phyloP scores from a whole-genome alignment of 1,284 basidiomycete species.

The Ustanciosporium gigantosporum region DNA sequence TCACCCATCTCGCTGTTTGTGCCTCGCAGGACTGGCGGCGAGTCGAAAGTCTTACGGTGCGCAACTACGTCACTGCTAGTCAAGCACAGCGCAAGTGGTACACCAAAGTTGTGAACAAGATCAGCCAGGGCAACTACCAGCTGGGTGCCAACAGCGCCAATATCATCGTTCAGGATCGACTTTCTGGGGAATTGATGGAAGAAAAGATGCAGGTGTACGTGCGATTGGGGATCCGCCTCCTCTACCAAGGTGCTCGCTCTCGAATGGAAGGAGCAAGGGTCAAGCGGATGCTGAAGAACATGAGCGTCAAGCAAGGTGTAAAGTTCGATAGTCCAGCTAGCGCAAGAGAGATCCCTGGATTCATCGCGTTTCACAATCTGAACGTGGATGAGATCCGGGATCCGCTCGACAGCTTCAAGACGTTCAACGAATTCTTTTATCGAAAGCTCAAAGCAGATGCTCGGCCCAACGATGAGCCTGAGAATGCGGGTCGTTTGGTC shows the following conservation, averaged over 20 bases:
- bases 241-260: constrained; percentile 88
- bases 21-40: constrained; percentile 85
- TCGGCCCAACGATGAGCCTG: constrained; percentile 74
- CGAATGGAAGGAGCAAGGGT: constrained; percentile 88
- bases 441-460: constrained; percentile 83
- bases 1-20: constrained; percentile 85
- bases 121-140: constrained; percentile 76
- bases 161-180: constrained; percentile 70
- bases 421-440: constrained; percentile 88
- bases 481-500: constrained; percentile 77
- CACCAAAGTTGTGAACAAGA: constrained; percentile 80
- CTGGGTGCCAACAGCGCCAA: constrained; percentile 91
- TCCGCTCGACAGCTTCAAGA: constrained; percentile 80
- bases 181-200: constrained; percentile 88
- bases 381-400: constrained; percentile 80
- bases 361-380: constrained; percentile 88
- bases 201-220: constrained; percentile 98
- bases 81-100: constrained; percentile 98
- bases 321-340: constrained; percentile 89
- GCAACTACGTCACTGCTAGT: constrained; percentile 91
- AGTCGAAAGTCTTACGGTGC: constrained; percentile 72
- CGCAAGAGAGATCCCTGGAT: constrained; percentile 78
- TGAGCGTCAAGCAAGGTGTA: constrained; percentile 90
- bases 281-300: constrained; percentile 77
- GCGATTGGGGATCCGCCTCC: constrained; percentile 81